These are phyloP conservation scores for Lachnellula cervina DNA, from an alignment of 2,329 filamentous ascomycete genomes.

Conservation along the genomic window DNA sequence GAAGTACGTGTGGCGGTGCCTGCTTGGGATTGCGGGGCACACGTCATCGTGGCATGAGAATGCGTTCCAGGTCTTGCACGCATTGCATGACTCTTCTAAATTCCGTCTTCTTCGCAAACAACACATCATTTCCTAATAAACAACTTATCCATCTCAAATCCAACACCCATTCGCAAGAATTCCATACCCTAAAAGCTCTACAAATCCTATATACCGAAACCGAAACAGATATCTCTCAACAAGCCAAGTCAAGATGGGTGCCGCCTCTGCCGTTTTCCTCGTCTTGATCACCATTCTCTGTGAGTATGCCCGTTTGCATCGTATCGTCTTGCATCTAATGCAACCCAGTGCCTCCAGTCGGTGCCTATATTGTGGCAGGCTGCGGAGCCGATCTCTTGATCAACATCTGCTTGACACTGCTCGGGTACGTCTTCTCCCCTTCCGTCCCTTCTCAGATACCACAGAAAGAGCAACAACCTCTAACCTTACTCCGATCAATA, in stretches of 20 bases:
- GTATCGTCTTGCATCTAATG: neutral
- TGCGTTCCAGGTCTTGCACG: neutral
- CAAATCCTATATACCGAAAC: neutral
- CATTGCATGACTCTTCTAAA: neutral
- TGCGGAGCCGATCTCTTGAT: slow-evolving; percentile 39
- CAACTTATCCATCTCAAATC: neutral
- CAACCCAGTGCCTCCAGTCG: slow-evolving; percentile 34
- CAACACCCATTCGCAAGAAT: neutral
- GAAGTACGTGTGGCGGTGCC: no score
- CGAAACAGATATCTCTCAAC: neutral
- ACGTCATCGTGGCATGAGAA: no score
- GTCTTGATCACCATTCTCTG: slow-evolving; percentile 43
- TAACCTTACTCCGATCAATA: slow-evolving; percentile 39
- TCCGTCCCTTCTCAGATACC: slow-evolving; percentile 2
- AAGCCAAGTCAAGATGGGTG: slow-evolving; percentile 26
- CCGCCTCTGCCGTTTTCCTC: slow-evolving; percentile 36
- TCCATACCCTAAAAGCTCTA: neutral
- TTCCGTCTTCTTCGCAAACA: neutral
- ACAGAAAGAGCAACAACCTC: neutral
- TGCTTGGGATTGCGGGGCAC: no score
- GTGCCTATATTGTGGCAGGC: slow-evolving; percentile 37
- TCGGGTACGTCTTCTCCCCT: slow-evolving; percentile 32
- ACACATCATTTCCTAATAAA: neutral
- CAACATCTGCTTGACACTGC: slow-evolving; percentile 37
- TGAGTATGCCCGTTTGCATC: slow-evolving; percentile 26